phyloP scores from a whole-genome alignment of 1,284 basidiomycete species.

The Fomitopsis pinicola region DNA sequence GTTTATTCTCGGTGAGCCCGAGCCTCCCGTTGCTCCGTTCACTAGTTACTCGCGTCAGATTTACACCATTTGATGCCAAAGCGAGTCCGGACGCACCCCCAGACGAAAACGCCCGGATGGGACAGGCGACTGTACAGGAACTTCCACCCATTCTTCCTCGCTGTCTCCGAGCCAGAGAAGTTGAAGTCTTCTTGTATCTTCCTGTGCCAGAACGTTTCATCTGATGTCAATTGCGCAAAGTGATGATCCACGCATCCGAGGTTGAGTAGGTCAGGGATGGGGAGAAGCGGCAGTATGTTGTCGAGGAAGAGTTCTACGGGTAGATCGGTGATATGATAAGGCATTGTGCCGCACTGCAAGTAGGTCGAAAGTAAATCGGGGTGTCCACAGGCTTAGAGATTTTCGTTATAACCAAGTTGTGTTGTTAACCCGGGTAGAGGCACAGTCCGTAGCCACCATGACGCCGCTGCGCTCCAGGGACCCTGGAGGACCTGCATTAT shows the following conservation, averaged over 20 bases:
- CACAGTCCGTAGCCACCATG: background rate
- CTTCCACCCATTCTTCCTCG: conserved; percentile 72
- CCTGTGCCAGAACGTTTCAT: conserved; percentile 78
- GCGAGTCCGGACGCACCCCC: conserved; percentile 56
- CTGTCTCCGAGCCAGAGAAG: conserved; percentile 64
- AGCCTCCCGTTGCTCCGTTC: conserved; percentile 55
- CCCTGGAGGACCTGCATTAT: background rate
- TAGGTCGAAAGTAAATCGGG: background rate
- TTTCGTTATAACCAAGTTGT: no score
- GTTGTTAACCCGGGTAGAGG: no score
- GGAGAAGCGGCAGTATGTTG: conserved; percentile 59
- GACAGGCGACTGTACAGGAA: conserved; percentile 71
- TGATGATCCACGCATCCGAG: conserved; percentile 56
- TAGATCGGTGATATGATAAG: conserved; percentile 38
- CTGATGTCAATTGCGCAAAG: conserved; percentile 56
- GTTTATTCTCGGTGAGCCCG: conserved; percentile 35
- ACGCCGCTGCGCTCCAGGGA: background rate
- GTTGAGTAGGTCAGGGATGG: conserved; percentile 53
- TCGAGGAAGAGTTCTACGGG: conserved; percentile 76
- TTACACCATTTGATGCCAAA: background rate
- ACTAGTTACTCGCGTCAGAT: conserved; percentile 31
- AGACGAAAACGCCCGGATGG: conserved; percentile 63
- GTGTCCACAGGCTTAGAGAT: background rate
- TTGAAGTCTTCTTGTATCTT: conserved; percentile 75
- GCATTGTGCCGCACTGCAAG: background rate